Conservation (phyloP, 805 yeast species). For the Wickerhamomyces queroliae region DNA sequence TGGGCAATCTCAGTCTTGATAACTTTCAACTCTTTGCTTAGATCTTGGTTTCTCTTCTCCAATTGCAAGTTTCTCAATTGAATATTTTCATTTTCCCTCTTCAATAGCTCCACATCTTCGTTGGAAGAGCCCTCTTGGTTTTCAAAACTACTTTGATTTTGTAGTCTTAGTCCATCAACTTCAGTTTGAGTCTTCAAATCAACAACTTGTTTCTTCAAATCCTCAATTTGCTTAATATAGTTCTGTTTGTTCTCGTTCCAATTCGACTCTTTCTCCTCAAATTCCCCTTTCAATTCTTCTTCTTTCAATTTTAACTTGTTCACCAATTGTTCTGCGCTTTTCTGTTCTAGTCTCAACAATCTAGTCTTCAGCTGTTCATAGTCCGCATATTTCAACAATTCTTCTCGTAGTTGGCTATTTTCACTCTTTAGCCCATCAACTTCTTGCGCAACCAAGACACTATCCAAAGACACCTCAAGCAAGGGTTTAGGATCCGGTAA, state of each 20-base stretch:
- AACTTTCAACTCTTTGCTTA: conserved; percentile 58
- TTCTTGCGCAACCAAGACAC: conserved; percentile 51
- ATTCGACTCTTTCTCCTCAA: conserved; percentile 69
- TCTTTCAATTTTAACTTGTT: conserved; percentile 63
- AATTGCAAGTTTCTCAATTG: conserved; percentile 63
- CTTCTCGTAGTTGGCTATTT: conserved; percentile 45
- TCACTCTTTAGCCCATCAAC: conserved; percentile 46
- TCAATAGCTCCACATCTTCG: conserved; percentile 55
- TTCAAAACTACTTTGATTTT: conserved; percentile 30
- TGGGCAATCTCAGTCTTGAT: conserved; percentile 39
- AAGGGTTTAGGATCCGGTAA: conserved; percentile 92
- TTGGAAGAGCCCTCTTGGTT: conserved; percentile 3
- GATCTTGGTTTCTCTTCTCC: conserved; percentile 71
- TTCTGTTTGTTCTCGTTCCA: conserved; percentile 59
- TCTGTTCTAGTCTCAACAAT: conserved; percentile 54
- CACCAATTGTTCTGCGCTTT: conserved; percentile 47
- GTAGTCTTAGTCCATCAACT: conserved; percentile 31
- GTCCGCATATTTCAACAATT: conserved; percentile 62
- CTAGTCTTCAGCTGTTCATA: conserved; percentile 70
- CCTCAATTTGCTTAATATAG: conserved; percentile 42
- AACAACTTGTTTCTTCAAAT: conserved; percentile 48
- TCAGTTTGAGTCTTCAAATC: conserved; percentile 51
- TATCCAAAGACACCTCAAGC: conserved; percentile 62
- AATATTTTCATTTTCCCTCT: conserved; percentile 68
- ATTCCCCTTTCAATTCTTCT: conserved; percentile 57